These are phyloP conservation scores for Cylindrodendrum hubeiense DNA, from an alignment of 2,329 filamentous ascomycete genomes.

Conservation along the genomic window DNA sequence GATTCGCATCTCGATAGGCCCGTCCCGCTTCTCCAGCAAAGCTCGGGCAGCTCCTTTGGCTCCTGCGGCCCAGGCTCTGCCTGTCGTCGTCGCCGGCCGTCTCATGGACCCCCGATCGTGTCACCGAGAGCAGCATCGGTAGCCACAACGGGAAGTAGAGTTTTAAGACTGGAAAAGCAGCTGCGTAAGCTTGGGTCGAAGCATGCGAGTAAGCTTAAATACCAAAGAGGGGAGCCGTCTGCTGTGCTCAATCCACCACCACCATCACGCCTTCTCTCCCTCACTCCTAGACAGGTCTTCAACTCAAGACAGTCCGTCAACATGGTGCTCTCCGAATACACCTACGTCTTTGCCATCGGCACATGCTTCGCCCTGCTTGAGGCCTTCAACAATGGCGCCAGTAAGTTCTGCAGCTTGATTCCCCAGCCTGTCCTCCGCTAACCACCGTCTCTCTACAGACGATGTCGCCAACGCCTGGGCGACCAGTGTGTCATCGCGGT, in stretches of 20 bases:
- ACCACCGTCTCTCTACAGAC: constrained; percentile 59
- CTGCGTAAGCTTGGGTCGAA: not conserved
- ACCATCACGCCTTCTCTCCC: not conserved
- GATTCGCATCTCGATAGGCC: not conserved
- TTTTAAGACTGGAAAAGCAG: not conserved
- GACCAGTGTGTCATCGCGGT: constrained; percentile 84
- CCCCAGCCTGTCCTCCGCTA: not conserved
- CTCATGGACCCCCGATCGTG: not conserved
- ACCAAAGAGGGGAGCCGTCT: not conserved
- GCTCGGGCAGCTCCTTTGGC: no score
- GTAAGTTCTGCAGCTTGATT: constrained; percentile 60
- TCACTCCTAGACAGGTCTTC: not conserved
- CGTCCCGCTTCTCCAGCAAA: not conserved
- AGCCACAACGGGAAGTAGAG: not conserved
- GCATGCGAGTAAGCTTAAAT: not conserved
- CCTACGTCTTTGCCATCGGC: constrained; percentile 81
- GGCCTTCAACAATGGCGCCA: constrained; percentile 84
- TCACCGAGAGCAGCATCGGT: not conserved
- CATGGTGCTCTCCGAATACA: constrained; percentile 72
- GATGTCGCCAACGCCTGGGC: constrained; percentile 90
- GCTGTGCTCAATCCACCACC: not conserved
- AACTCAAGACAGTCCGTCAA: not conserved
- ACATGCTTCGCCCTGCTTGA: constrained; percentile 82
- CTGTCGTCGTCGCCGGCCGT: no score
- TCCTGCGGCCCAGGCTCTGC: no score